These are phyloP conservation scores for Candida mattraensis DNA, from an alignment of 805 yeast species.

Conservation along the genomic window DNA sequence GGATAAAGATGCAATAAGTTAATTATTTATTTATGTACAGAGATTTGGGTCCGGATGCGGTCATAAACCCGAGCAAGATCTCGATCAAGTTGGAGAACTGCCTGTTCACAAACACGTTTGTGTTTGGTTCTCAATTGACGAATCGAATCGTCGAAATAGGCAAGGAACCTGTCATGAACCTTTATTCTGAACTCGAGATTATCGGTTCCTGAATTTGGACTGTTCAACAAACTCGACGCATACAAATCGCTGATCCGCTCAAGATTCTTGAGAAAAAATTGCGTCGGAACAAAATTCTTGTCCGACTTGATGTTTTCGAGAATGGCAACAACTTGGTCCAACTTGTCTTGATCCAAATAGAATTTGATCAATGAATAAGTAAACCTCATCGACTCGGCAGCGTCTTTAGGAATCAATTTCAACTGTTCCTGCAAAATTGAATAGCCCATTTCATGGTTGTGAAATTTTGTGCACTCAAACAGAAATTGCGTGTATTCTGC, in stretches of 20 bases:
- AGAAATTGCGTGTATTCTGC: conserved; percentile 10
- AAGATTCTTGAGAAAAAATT: conserved; percentile 11
- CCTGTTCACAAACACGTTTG: conserved; percentile 4
- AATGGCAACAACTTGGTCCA: conserved; percentile 14
- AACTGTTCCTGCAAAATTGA: conserved; percentile 13
- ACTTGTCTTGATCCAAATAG: conserved; percentile 13
- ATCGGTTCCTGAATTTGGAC: not conserved
- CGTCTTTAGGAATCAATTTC: conserved; percentile 11
- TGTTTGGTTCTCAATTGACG: conserved; percentile 9
- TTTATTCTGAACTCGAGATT: conserved; percentile 5
- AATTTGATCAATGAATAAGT: conserved; percentile 15
- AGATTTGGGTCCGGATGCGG: conserved; percentile 24
- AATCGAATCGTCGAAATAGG: conserved; percentile 16
- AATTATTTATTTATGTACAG: too few relatives aligned
- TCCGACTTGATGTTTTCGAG: conserved; percentile 19
- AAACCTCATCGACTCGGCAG: conserved; percentile 14
- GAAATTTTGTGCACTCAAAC: conserved; percentile 11
- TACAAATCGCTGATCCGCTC: conserved; percentile 1
- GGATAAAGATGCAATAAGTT: too few relatives aligned
- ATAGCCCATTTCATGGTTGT: conserved; percentile 11
- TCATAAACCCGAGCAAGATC: conserved; percentile 11
- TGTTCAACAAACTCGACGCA: too few relatives aligned
- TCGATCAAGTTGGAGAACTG: conserved; percentile 10
- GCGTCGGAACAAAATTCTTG: conserved; percentile 10
- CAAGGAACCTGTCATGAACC: conserved; percentile 15